phyloP scores from a whole-genome alignment of 2,329 filamentous ascomycete genomes.

The Fusarium sp. region DNA sequence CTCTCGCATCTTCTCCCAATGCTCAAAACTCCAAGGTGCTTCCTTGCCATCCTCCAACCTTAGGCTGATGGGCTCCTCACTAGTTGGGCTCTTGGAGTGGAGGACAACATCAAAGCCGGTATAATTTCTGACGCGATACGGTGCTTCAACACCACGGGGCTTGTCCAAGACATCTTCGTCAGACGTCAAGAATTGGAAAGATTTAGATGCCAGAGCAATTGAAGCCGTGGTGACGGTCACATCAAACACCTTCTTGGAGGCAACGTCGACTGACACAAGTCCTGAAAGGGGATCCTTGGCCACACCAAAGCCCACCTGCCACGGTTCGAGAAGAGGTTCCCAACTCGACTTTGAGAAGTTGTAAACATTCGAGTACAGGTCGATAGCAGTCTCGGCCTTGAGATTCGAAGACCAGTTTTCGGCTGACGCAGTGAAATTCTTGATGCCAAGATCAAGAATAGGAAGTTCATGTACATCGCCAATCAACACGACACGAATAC shows the following conservation, averaged over 20 bases:
- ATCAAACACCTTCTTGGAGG: slow-evolving; percentile 90
- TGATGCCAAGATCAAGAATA: slow-evolving; percentile 91
- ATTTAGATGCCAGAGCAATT: slow-evolving; percentile 92
- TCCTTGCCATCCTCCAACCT: slow-evolving; percentile 90
- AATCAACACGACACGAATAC: slow-evolving; percentile 90
- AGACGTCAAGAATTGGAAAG: slow-evolving; percentile 87
- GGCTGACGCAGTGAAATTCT: slow-evolving; percentile 84
- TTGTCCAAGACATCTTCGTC: slow-evolving; percentile 90
- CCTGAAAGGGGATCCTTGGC: slow-evolving; percentile 79
- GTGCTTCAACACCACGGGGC: slow-evolving; percentile 87
- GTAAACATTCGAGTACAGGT: slow-evolving; percentile 95
- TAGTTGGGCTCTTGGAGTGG: slow-evolving; percentile 75
- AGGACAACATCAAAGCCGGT: slow-evolving; percentile 91
- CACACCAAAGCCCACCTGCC: slow-evolving; percentile 92
- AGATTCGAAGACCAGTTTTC: slow-evolving; percentile 91
- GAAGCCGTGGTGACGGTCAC: slow-evolving; percentile 92
- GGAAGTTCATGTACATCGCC: slow-evolving; percentile 96
- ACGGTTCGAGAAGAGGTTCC: slow-evolving; percentile 96
- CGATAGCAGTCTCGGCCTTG: slow-evolving; percentile 87
- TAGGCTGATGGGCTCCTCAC: slow-evolving; percentile 74
- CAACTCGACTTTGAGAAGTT: slow-evolving; percentile 99
- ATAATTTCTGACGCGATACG: slow-evolving; percentile 93
- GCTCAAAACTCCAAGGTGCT: slow-evolving; percentile 94
- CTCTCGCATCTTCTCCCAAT: slow-evolving; percentile 95
- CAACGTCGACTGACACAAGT: slow-evolving; percentile 81